A percentile compares a stretch with the other conserved stretches of the same genome.
Conservation (phyloP, 1,139 yeast genomes). For the Arxiozyma telluris region DNA sequence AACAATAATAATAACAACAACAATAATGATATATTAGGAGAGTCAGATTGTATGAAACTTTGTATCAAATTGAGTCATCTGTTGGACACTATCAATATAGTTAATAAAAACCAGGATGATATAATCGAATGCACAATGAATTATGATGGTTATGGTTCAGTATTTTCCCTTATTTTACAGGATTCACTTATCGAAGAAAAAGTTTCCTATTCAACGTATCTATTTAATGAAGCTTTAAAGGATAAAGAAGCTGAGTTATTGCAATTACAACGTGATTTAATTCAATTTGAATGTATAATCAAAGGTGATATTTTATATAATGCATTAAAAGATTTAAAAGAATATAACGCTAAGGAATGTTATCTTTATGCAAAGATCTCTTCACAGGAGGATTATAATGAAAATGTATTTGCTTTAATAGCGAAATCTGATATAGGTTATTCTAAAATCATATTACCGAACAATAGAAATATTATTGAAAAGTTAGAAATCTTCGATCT, state of each 20-base stretch:
- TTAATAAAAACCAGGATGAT: constrained; percentile 26
- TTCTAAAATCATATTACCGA: constrained; percentile 61
- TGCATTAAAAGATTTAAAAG: constrained; percentile 58
- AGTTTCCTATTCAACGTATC: constrained; percentile 58
- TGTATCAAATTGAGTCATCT: constrained; percentile 37
- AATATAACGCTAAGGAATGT: constrained; percentile 52
- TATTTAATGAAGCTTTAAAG: constrained; percentile 29
- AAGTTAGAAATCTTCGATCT: constrained; percentile 32
- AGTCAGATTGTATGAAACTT: constrained; percentile 20
- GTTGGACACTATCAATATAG: constrained; percentile 39
- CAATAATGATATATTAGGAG: constrained; percentile 10
- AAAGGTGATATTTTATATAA: constrained; percentile 58
- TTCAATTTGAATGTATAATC: constrained; percentile 57
- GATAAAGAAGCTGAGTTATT: constrained; percentile 31
- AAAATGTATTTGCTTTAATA: constrained; percentile 38
- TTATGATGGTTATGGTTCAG: constrained; percentile 51
- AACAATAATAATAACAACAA: constrained; percentile 10
- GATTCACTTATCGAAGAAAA: constrained; percentile 61
- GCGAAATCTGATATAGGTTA: constrained; percentile 58
- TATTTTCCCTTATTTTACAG: constrained; percentile 62
- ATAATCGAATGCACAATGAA: constrained; percentile 40
- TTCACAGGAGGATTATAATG: constrained; percentile 14
- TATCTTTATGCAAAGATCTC: constrained; percentile 41
- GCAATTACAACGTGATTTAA: constrained; percentile 42
- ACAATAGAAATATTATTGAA: constrained; percentile 53